Percentiles rank a stretch among this genome's conserved stretches.
Evolutionary conservation across 2,329 filamentous ascomycete species (phyloP).

Genomic region (Calonectria ilicicola): DNA sequence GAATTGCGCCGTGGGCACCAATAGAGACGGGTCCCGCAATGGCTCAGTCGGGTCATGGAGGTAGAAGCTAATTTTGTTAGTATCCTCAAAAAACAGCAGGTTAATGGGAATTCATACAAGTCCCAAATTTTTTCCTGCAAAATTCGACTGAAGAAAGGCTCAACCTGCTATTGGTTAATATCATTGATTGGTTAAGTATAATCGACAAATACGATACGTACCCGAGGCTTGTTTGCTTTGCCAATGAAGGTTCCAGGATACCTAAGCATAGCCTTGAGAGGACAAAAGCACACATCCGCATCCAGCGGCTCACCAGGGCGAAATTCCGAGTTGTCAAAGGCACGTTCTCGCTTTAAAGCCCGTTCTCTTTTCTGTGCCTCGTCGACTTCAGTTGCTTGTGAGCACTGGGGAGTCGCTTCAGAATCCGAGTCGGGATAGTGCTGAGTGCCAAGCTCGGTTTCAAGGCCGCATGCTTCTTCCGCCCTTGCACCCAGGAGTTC

Average conservation of each 20-base stretch:
- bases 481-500: neutral
- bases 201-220: constrained; percentile 41
- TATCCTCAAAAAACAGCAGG: neutral
- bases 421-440: neutral
- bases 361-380: constrained; percentile 17
- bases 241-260: constrained; percentile 73
- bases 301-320: constrained; percentile 38
- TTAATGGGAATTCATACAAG: constrained; percentile 66
- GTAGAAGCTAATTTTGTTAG: constrained; percentile 70
- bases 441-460: neutral
- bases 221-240: constrained; percentile 62
- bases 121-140: constrained; percentile 77
- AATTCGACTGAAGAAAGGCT: constrained; percentile 68
- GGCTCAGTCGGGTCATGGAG: constrained; percentile 65
- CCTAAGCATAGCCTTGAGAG: constrained; percentile 64
- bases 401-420: neutral
- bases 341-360: constrained; percentile 18
- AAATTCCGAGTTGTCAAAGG: constrained; percentile 42
- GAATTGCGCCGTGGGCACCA: constrained; percentile 77
- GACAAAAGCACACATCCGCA: constrained; percentile 54
- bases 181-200: neutral
- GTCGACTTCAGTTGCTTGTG: constrained; percentile 1
- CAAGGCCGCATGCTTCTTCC: neutral
- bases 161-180: constrained; percentile 48
- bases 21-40: constrained; percentile 66